These are phyloP conservation scores for Pugionium dolabratum DNA, from an alignment of 345 rosid species.

Conservation along the genomic window DNA sequence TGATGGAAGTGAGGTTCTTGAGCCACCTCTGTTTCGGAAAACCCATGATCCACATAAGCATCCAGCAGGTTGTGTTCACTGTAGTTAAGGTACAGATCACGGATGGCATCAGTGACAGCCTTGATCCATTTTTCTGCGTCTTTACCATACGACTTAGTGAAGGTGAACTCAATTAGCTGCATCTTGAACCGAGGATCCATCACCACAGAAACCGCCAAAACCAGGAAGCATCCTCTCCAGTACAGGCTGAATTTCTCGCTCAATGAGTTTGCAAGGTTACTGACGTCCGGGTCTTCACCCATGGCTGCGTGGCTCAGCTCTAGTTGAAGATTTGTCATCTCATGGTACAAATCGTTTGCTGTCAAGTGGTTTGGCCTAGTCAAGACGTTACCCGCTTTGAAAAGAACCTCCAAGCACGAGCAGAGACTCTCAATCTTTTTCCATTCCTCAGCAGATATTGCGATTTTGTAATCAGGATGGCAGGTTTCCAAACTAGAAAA, in stretches of 20 bases:
- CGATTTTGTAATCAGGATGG: slow-evolving; percentile 71
- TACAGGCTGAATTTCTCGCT: slow-evolving; percentile 57
- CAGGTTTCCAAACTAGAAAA: slow-evolving; percentile 76
- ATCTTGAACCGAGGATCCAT: slow-evolving; percentile 86
- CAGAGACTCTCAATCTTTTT: slow-evolving; percentile 67
- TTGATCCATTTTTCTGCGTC: slow-evolving; percentile 56
- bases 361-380: slow-evolving; percentile 47
- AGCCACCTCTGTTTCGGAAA: slow-evolving; percentile 43
- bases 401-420: slow-evolving; percentile 67
- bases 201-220: slow-evolving; percentile 68
- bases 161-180: slow-evolving; percentile 69
- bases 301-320: slow-evolving; percentile 61
- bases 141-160: slow-evolving; percentile 63
- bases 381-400: slow-evolving; percentile 56
- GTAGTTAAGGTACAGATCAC: slow-evolving; percentile 65
- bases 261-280: slow-evolving; percentile 48
- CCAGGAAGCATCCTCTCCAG: slow-evolving; percentile 72
- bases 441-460: slow-evolving; percentile 83
- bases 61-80: slow-evolving; percentile 32
- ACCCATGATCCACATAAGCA: slow-evolving; percentile 31
- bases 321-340: slow-evolving; percentile 72
- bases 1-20: slow-evolving; percentile 49
- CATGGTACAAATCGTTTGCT: slow-evolving; percentile 63
- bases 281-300: slow-evolving; percentile 62
- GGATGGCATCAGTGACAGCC: slow-evolving; percentile 62